phyloP scores from a whole-genome alignment of 768 basidiomycete species.

The Tylopilus sp. region DNA sequence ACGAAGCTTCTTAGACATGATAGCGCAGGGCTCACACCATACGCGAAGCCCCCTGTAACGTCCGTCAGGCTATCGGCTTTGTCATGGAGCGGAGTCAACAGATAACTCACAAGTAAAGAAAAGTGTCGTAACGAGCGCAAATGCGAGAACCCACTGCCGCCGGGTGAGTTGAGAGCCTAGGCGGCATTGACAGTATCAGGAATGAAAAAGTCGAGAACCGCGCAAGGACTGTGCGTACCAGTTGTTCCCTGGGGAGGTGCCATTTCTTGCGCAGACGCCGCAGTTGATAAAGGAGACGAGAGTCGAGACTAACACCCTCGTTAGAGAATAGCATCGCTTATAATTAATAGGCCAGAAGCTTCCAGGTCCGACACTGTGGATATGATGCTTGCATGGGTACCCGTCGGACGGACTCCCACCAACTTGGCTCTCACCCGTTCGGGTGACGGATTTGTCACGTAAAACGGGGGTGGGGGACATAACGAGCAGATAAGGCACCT shows the following conservation, averaged over 20 bases:
- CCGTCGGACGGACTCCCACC: neutral
- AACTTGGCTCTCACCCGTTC: neutral
- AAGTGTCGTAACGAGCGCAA: slow-evolving; percentile 65
- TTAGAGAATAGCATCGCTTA: slow-evolving; percentile 4
- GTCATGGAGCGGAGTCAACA: neutral
- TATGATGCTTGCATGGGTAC: neutral
- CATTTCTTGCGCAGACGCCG: slow-evolving; percentile 24
- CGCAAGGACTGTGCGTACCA: slow-evolving; percentile 27
- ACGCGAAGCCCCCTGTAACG: slow-evolving; percentile 60
- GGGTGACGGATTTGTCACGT: neutral
- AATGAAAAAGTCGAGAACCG: neutral
- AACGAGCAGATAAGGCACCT: neutral
- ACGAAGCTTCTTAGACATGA: neutral
- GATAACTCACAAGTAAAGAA: slow-evolving; percentile 64
- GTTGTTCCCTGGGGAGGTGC: slow-evolving; percentile 39
- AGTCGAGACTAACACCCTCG: slow-evolving; percentile 1
- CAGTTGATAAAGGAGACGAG: slow-evolving; percentile 4
- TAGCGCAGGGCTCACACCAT: slow-evolving; percentile 44
- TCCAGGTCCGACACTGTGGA: slow-evolving; percentile 5
- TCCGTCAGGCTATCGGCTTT: neutral
- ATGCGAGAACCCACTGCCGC: slow-evolving; percentile 53
- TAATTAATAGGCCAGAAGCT: slow-evolving; percentile 7
- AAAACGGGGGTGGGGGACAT: neutral
- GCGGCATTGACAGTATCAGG: neutral
- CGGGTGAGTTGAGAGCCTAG: slow-evolving; percentile 40